Conservation (phyloP, 495 filamentous ascomycete species). For the Immersiella caudata region DNA sequence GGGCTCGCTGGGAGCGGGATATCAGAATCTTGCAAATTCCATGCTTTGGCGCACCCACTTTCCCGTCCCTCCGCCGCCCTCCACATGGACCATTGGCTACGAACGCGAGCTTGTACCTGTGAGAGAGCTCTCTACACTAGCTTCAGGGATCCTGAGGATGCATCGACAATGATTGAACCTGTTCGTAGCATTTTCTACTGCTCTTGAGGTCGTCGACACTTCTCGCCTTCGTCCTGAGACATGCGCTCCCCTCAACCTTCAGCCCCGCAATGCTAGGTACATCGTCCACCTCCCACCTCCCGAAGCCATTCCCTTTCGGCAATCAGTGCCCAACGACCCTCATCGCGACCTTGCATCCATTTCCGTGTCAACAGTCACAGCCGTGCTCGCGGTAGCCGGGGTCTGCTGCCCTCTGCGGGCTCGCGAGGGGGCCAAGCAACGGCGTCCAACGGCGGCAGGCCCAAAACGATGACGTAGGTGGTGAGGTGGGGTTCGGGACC, state of each 20-base stretch:
- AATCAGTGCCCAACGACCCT: background rate
- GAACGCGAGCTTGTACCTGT: constrained; percentile 2
- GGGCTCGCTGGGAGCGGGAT: constrained; percentile 30
- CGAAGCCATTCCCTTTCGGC: background rate
- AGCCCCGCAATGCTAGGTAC: background rate
- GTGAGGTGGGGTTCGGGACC: constrained; percentile 27
- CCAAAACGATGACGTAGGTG: constrained; percentile 35
- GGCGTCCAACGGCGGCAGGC: background rate
- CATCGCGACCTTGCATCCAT: background rate
- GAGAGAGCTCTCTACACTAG: background rate
- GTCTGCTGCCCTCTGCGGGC: background rate
- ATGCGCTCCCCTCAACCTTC: no score
- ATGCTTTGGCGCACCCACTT: constrained; percentile 37
- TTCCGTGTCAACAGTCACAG: background rate
- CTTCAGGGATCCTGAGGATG: background rate
- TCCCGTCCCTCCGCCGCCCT: constrained; percentile 24
- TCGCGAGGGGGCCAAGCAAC: background rate
- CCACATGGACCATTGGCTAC: constrained; percentile 1
- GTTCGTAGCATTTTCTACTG: background rate
- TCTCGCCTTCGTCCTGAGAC: no score
- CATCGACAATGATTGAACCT: background rate
- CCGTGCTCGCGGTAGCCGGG: background rate
- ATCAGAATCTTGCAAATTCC: constrained; percentile 34
- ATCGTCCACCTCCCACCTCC: background rate
- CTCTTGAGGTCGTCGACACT: background rate